phyloP scores from a whole-genome alignment of 2,329 filamentous ascomycete species.

The Penicillium sp. region DNA sequence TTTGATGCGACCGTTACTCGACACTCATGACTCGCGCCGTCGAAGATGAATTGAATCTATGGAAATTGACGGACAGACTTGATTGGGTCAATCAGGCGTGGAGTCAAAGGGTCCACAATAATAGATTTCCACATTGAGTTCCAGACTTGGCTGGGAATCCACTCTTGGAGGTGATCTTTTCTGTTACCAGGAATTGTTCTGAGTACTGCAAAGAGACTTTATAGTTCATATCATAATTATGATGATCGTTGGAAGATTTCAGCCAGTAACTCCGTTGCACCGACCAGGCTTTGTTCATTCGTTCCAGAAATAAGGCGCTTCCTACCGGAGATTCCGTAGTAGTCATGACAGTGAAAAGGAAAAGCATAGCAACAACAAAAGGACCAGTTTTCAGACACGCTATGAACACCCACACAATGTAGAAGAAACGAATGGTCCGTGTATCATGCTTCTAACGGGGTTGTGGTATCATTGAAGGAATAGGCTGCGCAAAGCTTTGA shows the following conservation, averaged over 20 bases:
- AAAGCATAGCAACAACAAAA: background rate
- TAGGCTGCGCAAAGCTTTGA: background rate
- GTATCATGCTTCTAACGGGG: slow-evolving; percentile 25
- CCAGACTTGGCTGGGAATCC: too few species aligned
- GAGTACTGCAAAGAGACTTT: too few species aligned
- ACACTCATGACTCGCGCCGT: background rate
- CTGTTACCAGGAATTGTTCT: too few species aligned
- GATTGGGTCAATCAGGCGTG: background rate
- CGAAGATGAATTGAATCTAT: too few species aligned
- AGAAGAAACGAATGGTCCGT: slow-evolving; percentile 20
- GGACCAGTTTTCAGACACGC: background rate
- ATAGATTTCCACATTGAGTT: background rate
- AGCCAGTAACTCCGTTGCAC: too few species aligned
- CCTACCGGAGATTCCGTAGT: too few species aligned
- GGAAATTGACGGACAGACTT: slow-evolving; percentile 3
- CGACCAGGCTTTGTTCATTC: background rate
- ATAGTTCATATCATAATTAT: too few species aligned
- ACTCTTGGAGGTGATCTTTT: too few species aligned
- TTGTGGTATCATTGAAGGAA: slow-evolving; percentile 24
- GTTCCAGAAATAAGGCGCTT: background rate
- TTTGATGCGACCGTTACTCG: background rate
- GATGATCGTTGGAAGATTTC: too few species aligned
- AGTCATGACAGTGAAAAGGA: background rate
- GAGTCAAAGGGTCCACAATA: too few species aligned
- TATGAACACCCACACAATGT: background rate